Base-by-base conservation (phyloP, 78 protist species). In the Dictyostelium firmibasis region DNA sequence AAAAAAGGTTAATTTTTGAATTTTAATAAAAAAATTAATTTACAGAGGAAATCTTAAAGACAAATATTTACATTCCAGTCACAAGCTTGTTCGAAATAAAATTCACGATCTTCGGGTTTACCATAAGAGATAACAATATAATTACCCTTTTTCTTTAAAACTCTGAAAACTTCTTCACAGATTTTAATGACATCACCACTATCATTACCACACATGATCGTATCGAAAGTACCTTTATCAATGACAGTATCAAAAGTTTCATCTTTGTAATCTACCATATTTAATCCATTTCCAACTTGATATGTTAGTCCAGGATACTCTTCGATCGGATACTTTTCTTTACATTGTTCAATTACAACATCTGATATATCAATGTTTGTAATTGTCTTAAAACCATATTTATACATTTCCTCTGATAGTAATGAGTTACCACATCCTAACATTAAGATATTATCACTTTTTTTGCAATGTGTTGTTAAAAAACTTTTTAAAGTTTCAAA, bases 131-230 rank as follows among this genome's bases (percentile, higher is more conserved):
- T 81, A 11, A 78, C 29, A 7, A 88, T 81, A 33, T 79, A 88
- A 4, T 9, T 47, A n/a, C 94, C 94, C 5, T n/a, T 25, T 36
- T 78, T 78, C 33, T 88, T 81, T 25, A 88, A 29, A 2, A 88
- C 53, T 69, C 94, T 62, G 25, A 20, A 81, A 18, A 88, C 82
- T 29, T 88, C 86, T 44, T 81, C 83, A 23, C 94, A 88, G 38
- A 88, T 81, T 62, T 4, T 78, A n/a, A 88, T 18, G 10, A 83
- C 86, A 69, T 88, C 82, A 43, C 43, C 35, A 76, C 75, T 47
- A 64, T 88, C 94, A 50, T 23, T 50, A 35, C 94, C 94, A 69
- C 94, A 88, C 94, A 88, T 88, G 25, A 88, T 88, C 6, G 94
- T 47, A 44, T 88, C 94, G 14, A 88, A 88, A 10, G 94, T 88